Percentiles rank a stretch among this genome's conserved stretches.
Evolutionary conservation across 1,284 basidiomycete genomes (phyloP).

Genomic region (Mycosarcoma mackinlayi): DNA sequence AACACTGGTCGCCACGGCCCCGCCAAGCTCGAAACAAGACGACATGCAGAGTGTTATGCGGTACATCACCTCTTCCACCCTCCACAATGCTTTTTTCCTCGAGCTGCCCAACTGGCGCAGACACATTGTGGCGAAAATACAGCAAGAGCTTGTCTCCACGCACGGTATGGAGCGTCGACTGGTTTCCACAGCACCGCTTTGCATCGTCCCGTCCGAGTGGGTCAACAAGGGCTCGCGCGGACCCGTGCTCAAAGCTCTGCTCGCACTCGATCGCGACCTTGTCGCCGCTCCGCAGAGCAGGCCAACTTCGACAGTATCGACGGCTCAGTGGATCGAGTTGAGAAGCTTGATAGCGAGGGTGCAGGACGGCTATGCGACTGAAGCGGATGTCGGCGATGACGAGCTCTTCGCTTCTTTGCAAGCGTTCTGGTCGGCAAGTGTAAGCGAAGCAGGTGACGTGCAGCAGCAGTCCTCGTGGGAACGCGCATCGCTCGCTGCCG

Average conservation of each 20-base stretch:
- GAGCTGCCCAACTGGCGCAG: constrained; percentile 48
- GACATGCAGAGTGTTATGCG: constrained; percentile 6
- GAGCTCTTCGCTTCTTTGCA: constrained; percentile 11
- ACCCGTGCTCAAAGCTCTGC: constrained; percentile 17
- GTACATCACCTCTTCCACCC: constrained; percentile 21
- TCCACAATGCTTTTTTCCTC: constrained; percentile 48
- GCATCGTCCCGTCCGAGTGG: constrained; percentile 32
- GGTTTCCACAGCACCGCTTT: constrained; percentile 18
- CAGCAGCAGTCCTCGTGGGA: constrained; percentile 10
- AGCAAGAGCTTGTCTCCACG: constrained; percentile 6
- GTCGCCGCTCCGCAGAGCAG: neutral
- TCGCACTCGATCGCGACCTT: constrained; percentile 25
- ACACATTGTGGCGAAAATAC: constrained; percentile 19
- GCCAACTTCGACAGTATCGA: neutral
- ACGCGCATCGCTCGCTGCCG: constrained; percentile 20
- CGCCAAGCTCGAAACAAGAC: neutral
- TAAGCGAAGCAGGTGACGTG: neutral
- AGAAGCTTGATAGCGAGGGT: constrained; percentile 22
- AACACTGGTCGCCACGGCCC: constrained; percentile 8
- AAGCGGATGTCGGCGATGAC: constrained; percentile 9
- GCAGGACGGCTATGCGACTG: constrained; percentile 19
- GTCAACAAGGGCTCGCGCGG: constrained; percentile 27
- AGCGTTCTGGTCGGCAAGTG: constrained; percentile 1
- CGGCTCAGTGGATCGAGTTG: constrained; percentile 16
- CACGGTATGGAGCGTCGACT: constrained; percentile 7